These are phyloP conservation scores for Chlorella sp. DNA, from an alignment of 139 green algal species.

Conservation along the genomic window DNA sequence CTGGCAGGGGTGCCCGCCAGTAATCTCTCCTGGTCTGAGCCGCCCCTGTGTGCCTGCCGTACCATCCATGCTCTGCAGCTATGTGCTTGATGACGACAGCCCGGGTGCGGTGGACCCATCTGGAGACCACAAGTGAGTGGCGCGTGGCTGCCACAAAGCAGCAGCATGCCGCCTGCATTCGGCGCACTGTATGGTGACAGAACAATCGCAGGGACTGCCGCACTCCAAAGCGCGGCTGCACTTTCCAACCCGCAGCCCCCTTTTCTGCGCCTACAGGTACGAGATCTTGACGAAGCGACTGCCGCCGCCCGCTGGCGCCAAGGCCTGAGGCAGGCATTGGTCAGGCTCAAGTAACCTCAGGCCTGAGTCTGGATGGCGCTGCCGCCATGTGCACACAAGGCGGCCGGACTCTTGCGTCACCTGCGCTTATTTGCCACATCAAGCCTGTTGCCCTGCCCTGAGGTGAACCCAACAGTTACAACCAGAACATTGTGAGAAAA, in stretches of 20 bases:
- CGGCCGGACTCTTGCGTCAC: too few species aligned
- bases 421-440: too few species aligned
- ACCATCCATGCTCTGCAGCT: background rate
- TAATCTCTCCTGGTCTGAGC: background rate
- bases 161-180: too few species aligned
- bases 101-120: constrained; percentile 10
- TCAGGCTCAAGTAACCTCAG: too few species aligned
- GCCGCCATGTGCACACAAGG: too few species aligned
- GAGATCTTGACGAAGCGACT: constrained; percentile 47
- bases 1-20: background rate
- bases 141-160: too few species aligned
- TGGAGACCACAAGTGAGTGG: constrained; percentile 13
- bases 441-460: background rate
- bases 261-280: constrained; percentile 36
- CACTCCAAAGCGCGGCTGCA: too few species aligned
- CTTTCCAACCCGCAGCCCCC: too few species aligned
- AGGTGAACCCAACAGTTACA: background rate
- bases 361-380: too few species aligned
- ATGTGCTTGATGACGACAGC: constrained; percentile 35
- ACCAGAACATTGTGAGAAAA: background rate
- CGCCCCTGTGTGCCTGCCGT: background rate
- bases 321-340: too few species aligned
- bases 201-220: too few species aligned
- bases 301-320: background rate
- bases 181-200: too few species aligned